Percentiles rank a stretch among this genome's conserved stretches.
These are phyloP conservation scores for Penicillium goetzii DNA, from an alignment of 495 filamentous ascomycete species.

Conservation along the genomic window DNA sequence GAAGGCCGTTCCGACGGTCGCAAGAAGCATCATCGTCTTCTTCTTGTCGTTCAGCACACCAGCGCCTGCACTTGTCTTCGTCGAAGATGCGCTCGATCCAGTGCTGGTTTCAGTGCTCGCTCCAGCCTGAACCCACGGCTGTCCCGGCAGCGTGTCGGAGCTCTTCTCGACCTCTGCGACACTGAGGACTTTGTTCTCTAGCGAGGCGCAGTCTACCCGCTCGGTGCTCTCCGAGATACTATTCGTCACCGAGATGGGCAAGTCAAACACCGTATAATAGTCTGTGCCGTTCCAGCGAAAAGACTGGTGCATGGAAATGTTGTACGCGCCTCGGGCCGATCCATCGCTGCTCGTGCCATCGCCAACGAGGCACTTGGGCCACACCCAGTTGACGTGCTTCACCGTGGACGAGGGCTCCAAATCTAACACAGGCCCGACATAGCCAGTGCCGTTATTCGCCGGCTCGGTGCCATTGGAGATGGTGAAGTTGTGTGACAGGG, in stretches of 20 bases:
- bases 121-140: slow-evolving; percentile 26
- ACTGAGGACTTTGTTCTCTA: slow-evolving; percentile 27
- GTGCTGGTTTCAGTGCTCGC: slow-evolving; percentile 17
- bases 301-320: slow-evolving; percentile 70
- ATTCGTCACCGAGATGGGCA: slow-evolving; percentile 70
- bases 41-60: not conserved
- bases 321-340: slow-evolving; percentile 45
- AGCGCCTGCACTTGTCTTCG: slow-evolving; percentile 6
- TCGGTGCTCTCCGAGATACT: slow-evolving; percentile 44
- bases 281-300: slow-evolving; percentile 64
- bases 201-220: slow-evolving; percentile 22
- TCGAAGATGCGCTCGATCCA: slow-evolving; percentile 9
- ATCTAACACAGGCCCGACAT: slow-evolving; percentile 62
- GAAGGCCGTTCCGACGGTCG: slow-evolving; percentile 14
- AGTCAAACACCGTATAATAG: slow-evolving; percentile 69
- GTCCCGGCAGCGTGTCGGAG: slow-evolving; percentile 25
- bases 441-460: slow-evolving; percentile 48
- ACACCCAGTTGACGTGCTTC: slow-evolving; percentile 70
- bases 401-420: slow-evolving; percentile 66
- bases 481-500: slow-evolving; percentile 65
- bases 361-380: slow-evolving; percentile 67
- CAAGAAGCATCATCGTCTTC: slow-evolving; percentile 11
- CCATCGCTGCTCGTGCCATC: slow-evolving; percentile 21
- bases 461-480: slow-evolving; percentile 64
- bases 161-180: slow-evolving; percentile 20